These are phyloP conservation scores for Arabidopsis hybrid DNA, from an alignment of 441 rosid genomes.

Conservation along the genomic window DNA sequence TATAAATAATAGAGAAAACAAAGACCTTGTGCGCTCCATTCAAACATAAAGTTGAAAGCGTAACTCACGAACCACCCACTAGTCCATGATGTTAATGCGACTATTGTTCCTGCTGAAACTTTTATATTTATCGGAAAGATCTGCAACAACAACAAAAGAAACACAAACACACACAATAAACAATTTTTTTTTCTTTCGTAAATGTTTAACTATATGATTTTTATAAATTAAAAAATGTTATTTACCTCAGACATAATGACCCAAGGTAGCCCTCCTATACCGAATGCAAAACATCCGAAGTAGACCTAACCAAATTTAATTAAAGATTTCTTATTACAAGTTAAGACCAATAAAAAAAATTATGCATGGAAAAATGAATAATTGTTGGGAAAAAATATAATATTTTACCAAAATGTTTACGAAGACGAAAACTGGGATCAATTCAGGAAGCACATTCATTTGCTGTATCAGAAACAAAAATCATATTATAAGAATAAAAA, in stretches of 20 bases:
- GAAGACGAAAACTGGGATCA: constrained; percentile 36
- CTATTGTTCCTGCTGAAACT: constrained; percentile 60
- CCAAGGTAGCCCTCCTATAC: constrained; percentile 49
- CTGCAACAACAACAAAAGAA: constrained; percentile 34
- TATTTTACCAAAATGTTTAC: constrained; percentile 25
- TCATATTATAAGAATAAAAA: neutral
- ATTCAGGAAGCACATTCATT: constrained; percentile 30
- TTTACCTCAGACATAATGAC: constrained; percentile 49
- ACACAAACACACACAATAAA: neutral
- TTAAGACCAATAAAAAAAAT: neutral
- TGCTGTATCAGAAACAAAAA: constrained; percentile 13
- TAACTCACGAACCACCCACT: constrained; percentile 54
- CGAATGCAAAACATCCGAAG: constrained; percentile 36
- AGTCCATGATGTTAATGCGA: constrained; percentile 50
- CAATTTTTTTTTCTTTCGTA: neutral
- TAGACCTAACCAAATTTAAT: constrained; percentile 26
- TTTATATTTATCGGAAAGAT: constrained; percentile 59
- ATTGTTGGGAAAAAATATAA: too few relatives aligned
- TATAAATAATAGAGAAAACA: neutral
- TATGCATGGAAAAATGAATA: neutral
- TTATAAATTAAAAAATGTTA: neutral
- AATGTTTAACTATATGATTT: neutral
- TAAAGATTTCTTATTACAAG: neutral
- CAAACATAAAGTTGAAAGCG: constrained; percentile 39
- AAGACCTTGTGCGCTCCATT: constrained; percentile 39